Percentiles rank a stretch among this genome's conserved stretches.
Evolutionary conservation across 2,329 filamentous ascomycete species (phyloP).

Genomic region (Cyphellophora europaea): DNA sequence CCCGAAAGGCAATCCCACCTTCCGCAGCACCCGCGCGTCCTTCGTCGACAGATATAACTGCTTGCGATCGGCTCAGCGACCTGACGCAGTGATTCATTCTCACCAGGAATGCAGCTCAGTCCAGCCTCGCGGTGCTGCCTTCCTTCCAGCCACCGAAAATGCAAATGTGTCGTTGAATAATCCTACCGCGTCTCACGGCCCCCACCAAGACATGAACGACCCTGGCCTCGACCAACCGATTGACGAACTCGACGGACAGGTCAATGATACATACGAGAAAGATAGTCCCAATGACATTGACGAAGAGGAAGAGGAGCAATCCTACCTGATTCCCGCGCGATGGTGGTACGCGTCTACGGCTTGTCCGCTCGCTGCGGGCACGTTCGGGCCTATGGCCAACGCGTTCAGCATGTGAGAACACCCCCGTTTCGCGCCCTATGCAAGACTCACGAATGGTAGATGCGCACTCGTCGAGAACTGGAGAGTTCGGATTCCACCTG

Average conservation of each 20-base stretch:
- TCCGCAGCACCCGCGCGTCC: too few species aligned
- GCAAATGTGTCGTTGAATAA: too few species aligned
- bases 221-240: constrained; percentile 44
- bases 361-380: constrained; percentile 47
- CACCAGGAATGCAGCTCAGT: too few species aligned
- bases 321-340: constrained; percentile 23
- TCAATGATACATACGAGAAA: constrained; percentile 31
- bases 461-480: constrained; percentile 48
- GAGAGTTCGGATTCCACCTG: constrained; percentile 42
- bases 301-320: constrained; percentile 14
- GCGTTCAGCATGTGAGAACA: constrained; percentile 45
- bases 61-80: too few species aligned
- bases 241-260: constrained; percentile 34
- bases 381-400: constrained; percentile 46
- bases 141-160: too few species aligned
- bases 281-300: constrained; percentile 1
- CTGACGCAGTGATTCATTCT: too few species aligned
- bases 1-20: too few species aligned
- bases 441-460: too few species aligned
- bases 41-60: too few species aligned
- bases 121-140: too few species aligned
- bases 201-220: constrained; percentile 48
- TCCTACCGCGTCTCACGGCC: too few species aligned
- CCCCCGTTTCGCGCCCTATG: too few species aligned
- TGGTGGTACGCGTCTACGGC: constrained; percentile 56